phyloP scores from a whole-genome alignment of 768 basidiomycete species.

The Gloeopeniophorella convolvens region DNA sequence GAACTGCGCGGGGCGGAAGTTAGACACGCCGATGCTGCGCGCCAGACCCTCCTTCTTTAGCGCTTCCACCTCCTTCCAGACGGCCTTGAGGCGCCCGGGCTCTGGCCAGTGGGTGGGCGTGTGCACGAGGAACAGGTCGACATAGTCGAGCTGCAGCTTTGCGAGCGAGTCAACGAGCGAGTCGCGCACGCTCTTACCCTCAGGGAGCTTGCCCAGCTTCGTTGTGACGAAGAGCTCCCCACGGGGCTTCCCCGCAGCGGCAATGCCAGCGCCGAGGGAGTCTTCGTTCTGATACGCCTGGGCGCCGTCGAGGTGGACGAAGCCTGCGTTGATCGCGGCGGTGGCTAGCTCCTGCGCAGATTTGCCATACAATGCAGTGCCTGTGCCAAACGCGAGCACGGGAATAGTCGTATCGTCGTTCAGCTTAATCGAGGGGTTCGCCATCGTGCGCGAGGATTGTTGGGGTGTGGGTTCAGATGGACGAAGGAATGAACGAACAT shows the following conservation, averaged over 20 bases:
- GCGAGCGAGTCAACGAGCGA: conserved; percentile 35
- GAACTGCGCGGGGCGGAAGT: conserved; percentile 40
- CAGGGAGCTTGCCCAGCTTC: conserved; percentile 29
- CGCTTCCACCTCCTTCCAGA: conserved; percentile 40
- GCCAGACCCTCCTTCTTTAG: conserved; percentile 36
- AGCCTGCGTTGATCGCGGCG: conserved; percentile 30
- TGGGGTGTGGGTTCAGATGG: neutral
- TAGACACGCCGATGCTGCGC: conserved; percentile 47
- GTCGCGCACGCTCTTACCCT: conserved; percentile 31
- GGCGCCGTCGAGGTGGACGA: conserved; percentile 36
- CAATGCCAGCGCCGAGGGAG: conserved; percentile 31
- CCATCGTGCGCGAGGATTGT: conserved; percentile 10
- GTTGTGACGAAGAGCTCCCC: conserved; percentile 39
- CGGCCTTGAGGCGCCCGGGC: conserved; percentile 27
- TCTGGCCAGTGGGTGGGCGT: conserved; percentile 23
- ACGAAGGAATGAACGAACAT: neutral
- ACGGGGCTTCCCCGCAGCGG: conserved; percentile 30
- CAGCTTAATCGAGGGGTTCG: conserved; percentile 25
- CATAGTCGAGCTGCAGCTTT: conserved; percentile 34
- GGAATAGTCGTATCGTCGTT: conserved; percentile 35
- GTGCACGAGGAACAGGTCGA: conserved; percentile 44
- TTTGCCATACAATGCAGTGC: conserved; percentile 29
- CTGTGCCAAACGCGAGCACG: conserved; percentile 35
- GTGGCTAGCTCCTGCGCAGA: conserved; percentile 26
- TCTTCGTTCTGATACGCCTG: conserved; percentile 36